These are phyloP conservation scores for Phytophthora crassamura DNA, from an alignment of 352 stramenopile genomes.

Conservation along the genomic window DNA sequence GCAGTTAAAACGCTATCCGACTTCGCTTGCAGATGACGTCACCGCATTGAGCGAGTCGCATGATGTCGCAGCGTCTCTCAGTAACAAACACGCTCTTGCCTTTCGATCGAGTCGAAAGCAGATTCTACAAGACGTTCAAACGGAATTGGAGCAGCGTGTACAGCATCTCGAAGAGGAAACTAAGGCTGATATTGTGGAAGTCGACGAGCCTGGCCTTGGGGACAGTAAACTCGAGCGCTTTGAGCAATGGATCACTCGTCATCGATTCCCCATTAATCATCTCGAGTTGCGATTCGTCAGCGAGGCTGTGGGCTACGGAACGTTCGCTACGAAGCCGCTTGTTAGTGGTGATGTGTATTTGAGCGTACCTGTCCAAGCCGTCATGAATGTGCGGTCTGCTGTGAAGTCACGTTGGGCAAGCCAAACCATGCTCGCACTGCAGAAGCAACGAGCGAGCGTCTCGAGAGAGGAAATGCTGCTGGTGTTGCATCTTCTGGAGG, in stretches of 20 bases:
- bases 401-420: slow-evolving; percentile 52
- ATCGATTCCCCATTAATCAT: slow-evolving; percentile 56
- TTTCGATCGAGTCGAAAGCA: slow-evolving; percentile 67
- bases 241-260: slow-evolving; percentile 49
- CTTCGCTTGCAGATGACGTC: slow-evolving; percentile 49
- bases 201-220: background rate
- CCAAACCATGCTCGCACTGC: slow-evolving; percentile 29
- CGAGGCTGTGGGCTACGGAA: slow-evolving; percentile 64
- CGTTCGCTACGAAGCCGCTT: slow-evolving; percentile 67
- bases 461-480: slow-evolving; percentile 49
- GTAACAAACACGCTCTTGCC: slow-evolving; percentile 32
- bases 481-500: slow-evolving; percentile 82
- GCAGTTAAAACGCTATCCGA: slow-evolving; percentile 46
- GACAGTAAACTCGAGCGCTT: slow-evolving; percentile 43
- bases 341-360: slow-evolving; percentile 77
- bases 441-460: slow-evolving; percentile 38
- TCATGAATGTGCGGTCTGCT: slow-evolving; percentile 81
- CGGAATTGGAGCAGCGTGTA: slow-evolving; percentile 18
- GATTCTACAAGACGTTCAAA: slow-evolving; percentile 44
- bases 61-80: background rate
- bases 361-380: slow-evolving; percentile 60
- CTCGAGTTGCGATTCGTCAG: slow-evolving; percentile 62
- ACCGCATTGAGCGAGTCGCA: background rate
- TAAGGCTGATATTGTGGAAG: background rate
- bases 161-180: background rate